Percentiles rank a stretch among this genome's conserved stretches.
Conservation (phyloP, 352 stramenopile genomes). For the Thalassiosira pacifica region DNA sequence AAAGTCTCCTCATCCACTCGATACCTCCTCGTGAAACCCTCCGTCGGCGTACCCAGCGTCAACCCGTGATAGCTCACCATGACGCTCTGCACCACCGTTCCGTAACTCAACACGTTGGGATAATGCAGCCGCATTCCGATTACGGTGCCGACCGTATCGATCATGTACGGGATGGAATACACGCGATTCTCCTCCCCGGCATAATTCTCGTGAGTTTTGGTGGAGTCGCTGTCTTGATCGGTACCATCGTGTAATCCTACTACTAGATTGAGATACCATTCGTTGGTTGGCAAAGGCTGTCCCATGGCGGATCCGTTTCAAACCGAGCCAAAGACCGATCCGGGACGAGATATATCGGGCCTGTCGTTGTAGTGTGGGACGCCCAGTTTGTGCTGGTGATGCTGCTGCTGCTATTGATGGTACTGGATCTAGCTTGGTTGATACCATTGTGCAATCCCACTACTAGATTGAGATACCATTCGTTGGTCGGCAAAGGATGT, state of each 20-base stretch:
- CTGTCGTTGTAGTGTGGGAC: conserved; percentile 27
- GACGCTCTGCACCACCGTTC: conserved; percentile 70
- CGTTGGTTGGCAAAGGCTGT: conserved; percentile 50
- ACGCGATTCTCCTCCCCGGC: conserved; percentile 68
- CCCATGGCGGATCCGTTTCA: conserved; percentile 9
- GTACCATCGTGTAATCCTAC: conserved; percentile 44
- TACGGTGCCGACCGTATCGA: conserved; percentile 74
- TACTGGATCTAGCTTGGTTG: too few species aligned
- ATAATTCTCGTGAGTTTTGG: conserved; percentile 57
- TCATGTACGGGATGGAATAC: conserved; percentile 80
- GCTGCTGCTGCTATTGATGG: too few species aligned
- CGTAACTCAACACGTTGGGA: conserved; percentile 61
- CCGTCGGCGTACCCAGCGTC: conserved; percentile 68
- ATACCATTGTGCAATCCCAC: conserved; percentile 43
- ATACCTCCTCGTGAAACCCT: conserved; percentile 46
- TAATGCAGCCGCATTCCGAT: conserved; percentile 73
- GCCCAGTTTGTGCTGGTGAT: too few species aligned
- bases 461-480: conserved; percentile 56
- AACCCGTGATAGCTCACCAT: conserved; percentile 67
- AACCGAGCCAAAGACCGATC: conserved; percentile 39
- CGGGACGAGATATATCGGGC: conserved; percentile 40
- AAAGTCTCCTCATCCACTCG: conserved; percentile 53
- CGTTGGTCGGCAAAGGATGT: conserved; percentile 50
- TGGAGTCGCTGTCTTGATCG: too few species aligned
- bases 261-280: conserved; percentile 56